Base-by-base conservation (phyloP, 116 monocot genomes). In the Trichopus zeylanicus region DNA sequence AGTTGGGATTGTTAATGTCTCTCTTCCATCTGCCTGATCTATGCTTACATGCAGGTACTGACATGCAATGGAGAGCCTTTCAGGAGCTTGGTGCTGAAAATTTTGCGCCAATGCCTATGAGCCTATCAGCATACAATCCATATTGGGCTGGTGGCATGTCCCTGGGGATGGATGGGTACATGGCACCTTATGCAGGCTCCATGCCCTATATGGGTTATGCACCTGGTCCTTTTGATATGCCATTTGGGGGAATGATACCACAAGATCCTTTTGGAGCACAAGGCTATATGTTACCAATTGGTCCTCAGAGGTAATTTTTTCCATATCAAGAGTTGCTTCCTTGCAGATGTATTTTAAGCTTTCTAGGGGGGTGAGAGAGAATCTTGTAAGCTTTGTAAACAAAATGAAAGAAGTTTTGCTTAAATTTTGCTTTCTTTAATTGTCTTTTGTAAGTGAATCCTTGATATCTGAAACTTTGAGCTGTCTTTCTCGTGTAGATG, bases 191-290 rank as follows among this genome's bases (percentile, higher is more conserved):
- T 29, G 68, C 67, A 29, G 84, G 71, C 39, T 52, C 69, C 7
- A 82, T 97, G 81, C 87, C 84, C 20, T 84, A 66, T 27, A 81
- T 97, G 79, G 79, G 87, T 62, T 87, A 82, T 62, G 55, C 78
- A 28, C 95, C 90, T 20, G 75, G 73, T 51, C 83, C 86, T 32
- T 86, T 81, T 60, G 86, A 86, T 69, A 67, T 79, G 49, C 87
- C 84, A 67, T 90, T 77, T 67, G 82, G 75, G 23, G 89, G 78
- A 53, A 55, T 84, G 26, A 28, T 87, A 9, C 89, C 83, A 13
- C 81, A 70, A 51, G 94, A 94, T 81, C 89, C 89, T 46, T 94
- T 84, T 79, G 80, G 68, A 24, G 74, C 63, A 21, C 95, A 81
- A 42, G 71, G 73, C 7, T 89, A 76, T 69, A 87, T 89, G 90